Percentiles rank a stretch among this genome's conserved stretches.
These are phyloP conservation scores for Hyaloscypha variabilis DNA, from an alignment of 495 filamentous ascomycete species.

Conservation along the genomic window DNA sequence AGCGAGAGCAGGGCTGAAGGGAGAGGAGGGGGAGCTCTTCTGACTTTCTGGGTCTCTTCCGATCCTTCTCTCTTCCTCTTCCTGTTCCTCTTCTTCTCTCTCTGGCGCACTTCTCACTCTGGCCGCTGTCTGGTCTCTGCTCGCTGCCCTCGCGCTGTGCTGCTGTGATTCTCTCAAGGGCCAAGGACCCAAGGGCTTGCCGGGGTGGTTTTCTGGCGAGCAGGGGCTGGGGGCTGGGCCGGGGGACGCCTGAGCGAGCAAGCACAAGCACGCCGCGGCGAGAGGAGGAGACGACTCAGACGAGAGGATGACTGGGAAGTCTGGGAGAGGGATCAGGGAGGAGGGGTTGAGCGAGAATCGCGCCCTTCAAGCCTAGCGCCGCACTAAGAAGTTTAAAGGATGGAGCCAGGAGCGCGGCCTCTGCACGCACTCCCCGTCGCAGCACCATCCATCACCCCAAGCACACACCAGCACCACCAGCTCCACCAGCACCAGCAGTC, in stretches of 20 bases:
- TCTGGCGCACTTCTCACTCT: too few species aligned
- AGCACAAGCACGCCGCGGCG: background rate
- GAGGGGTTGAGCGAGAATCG: constrained; percentile 6
- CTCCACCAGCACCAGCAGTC: too few species aligned
- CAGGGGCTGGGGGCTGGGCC: background rate
- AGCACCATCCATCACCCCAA: too few species aligned
- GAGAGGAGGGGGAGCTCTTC: too few species aligned
- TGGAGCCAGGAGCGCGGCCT: background rate
- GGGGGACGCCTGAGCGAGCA: background rate
- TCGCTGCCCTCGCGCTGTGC: too few species aligned
- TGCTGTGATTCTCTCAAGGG: background rate
- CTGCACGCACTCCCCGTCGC: too few species aligned
- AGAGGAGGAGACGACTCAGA: constrained; percentile 10
- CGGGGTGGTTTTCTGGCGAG: constrained; percentile 3
- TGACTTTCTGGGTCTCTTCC: too few species aligned
- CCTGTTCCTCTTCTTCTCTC: too few species aligned
- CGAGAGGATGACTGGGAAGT: background rate
- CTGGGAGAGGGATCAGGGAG: constrained; percentile 3
- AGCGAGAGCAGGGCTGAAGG: background rate
- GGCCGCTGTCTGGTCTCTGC: too few species aligned
- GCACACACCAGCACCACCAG: too few species aligned
- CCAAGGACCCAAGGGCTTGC: too few species aligned
- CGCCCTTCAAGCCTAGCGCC: background rate
- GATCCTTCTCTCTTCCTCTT: too few species aligned
- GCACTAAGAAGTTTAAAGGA: background rate